A percentile compares a stretch with the other conserved stretches of the same genome.
Evolutionary conservation across 257 asterid species (phyloP).

Genomic region (Prunella vulgaris): DNA sequence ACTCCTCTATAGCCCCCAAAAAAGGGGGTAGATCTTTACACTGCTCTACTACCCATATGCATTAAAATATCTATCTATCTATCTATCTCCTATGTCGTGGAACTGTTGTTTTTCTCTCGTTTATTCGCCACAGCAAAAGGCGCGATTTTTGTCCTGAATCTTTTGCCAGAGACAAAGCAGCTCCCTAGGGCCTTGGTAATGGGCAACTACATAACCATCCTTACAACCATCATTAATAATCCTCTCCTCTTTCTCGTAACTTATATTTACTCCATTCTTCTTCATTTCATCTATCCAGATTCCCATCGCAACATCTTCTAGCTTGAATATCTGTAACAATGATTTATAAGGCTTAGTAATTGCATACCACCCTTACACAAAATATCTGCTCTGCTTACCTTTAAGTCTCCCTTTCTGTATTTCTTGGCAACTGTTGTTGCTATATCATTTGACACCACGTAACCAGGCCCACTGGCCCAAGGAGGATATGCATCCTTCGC

Average conservation of each 20-base stretch:
- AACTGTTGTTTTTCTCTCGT: background rate
- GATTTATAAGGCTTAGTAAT: background rate
- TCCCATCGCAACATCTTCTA: conserved; percentile 97
- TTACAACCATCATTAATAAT: conserved; percentile 75
- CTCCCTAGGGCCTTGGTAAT: conserved; percentile 90
- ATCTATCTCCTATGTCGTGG: conserved; percentile 16
- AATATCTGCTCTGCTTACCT: conserved; percentile 36
- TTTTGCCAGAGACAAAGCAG: conserved; percentile 95
- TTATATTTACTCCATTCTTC: conserved; percentile 59
- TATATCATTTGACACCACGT: conserved; percentile 74
- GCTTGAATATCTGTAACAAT: conserved; percentile 74
- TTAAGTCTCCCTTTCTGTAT: conserved; percentile 54
- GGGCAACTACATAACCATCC: conserved; percentile 80
- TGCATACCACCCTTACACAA: background rate
- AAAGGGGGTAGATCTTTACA: too few species aligned
- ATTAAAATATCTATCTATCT: background rate
- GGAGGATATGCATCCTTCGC: conserved; percentile 82
- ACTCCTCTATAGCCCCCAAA: conserved; percentile 17
- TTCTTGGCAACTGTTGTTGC: conserved; percentile 63
- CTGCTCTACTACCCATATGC: background rate
- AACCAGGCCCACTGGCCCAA: conserved; percentile 97
- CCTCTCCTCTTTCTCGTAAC: conserved; percentile 72
- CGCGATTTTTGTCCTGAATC: conserved; percentile 62
- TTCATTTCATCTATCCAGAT: conserved; percentile 88
- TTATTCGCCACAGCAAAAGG: conserved; percentile 74